Percentiles rank a stretch among this genome's conserved stretches.
These are phyloP conservation scores for Solanum microdontum DNA, from an alignment of 257 asterid species.

Conservation along the genomic window DNA sequence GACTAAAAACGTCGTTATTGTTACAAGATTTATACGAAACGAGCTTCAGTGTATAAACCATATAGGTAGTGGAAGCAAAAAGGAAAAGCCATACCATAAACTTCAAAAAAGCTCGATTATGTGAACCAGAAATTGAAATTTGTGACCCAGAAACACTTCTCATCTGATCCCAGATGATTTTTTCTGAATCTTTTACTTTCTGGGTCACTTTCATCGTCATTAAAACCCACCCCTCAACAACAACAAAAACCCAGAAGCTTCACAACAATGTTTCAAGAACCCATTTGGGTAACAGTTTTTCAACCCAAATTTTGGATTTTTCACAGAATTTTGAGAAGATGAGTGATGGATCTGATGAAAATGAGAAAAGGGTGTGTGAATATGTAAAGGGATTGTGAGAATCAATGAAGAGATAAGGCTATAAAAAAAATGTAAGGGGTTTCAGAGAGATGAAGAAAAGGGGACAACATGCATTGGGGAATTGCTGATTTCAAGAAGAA, in stretches of 20 bases:
- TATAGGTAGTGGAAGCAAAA: conserved; percentile 40
- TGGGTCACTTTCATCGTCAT: conserved; percentile 20
- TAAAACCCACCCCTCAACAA: not conserved
- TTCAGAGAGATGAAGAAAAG: not conserved
- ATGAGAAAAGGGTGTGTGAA: not conserved
- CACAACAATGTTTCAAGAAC: not conserved
- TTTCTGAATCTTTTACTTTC: conserved; percentile 20
- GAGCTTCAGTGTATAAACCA: conserved; percentile 40
- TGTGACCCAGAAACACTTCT: conserved; percentile 13
- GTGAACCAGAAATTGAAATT: conserved; percentile 1
- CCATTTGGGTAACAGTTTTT: not conserved
- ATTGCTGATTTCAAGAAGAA: not conserved
- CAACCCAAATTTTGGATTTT: not conserved
- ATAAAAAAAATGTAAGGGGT: not conserved
- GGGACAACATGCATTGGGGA: not conserved
- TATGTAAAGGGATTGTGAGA: not conserved
- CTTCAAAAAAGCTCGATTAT: conserved; percentile 20
- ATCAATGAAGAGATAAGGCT: not conserved
- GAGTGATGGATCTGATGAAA: not conserved
- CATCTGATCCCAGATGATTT: conserved; percentile 21
- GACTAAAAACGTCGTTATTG: conserved; percentile 12
- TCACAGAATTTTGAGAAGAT: not conserved
- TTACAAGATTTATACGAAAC: conserved; percentile 36
- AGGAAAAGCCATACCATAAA: conserved; percentile 31
- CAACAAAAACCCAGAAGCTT: not conserved